Evolutionary conservation across 805 yeast genomes (phyloP).

Genomic region (Ogataea methanolica): DNA sequence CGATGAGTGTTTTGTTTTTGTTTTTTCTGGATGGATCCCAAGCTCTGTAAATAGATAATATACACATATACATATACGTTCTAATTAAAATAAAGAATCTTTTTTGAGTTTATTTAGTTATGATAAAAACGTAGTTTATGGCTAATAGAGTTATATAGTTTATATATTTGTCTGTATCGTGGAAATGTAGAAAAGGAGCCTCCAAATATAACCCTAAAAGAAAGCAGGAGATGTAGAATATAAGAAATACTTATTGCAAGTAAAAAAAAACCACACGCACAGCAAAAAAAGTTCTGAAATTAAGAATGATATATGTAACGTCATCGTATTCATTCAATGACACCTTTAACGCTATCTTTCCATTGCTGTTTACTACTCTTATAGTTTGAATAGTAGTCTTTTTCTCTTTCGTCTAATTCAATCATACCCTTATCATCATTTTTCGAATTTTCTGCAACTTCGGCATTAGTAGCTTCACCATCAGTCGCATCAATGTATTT

Average conservation of each 20-base stretch:
- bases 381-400: constrained; percentile 41
- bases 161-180: no score
- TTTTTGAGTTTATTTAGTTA: neutral
- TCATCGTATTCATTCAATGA: constrained; percentile 28
- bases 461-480: neutral
- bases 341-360: constrained; percentile 31
- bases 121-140: neutral
- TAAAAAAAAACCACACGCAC: no score
- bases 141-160: no score
- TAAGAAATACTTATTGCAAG: no score
- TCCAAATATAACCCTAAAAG: no score
- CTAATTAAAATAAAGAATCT: neutral
- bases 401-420: neutral
- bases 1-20: neutral
- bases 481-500: neutral
- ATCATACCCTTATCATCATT: neutral
- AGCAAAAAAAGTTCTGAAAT: no score
- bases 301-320: no score
- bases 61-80: no score
- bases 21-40: no score
- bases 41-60: no score
- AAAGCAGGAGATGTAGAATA: no score
- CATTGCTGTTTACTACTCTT: constrained; percentile 37
- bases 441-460: neutral
- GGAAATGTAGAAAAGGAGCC: neutral